phyloP scores from a whole-genome alignment of 2,329 filamentous ascomycete species.

The Cytospora mali region DNA sequence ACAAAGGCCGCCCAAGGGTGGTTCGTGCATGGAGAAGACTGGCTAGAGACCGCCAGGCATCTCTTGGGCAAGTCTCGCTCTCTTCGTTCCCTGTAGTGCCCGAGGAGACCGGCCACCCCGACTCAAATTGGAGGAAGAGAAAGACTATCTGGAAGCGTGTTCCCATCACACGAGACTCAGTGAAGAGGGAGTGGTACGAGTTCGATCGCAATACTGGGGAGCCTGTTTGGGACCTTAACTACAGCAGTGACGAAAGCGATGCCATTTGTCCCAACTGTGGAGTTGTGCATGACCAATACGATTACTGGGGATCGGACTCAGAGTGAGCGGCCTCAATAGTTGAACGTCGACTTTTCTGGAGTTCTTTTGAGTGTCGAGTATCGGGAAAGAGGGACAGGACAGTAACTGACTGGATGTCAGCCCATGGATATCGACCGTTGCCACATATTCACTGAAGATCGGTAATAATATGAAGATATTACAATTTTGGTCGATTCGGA shows the following conservation, averaged over 20 bases:
- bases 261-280: slow-evolving; percentile 28
- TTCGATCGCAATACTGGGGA: slow-evolving; percentile 41
- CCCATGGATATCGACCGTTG: neutral
- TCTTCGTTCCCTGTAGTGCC: slow-evolving; percentile 43
- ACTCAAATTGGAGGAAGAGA: slow-evolving; percentile 44
- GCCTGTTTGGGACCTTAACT: slow-evolving; percentile 21
- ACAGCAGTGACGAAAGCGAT: slow-evolving; percentile 28
- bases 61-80: slow-evolving; percentile 6
- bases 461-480: neutral
- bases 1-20: slow-evolving; percentile 46
- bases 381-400: neutral
- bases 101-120: slow-evolving; percentile 46
- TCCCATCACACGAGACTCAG: slow-evolving; percentile 44
- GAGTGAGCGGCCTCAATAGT: neutral
- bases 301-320: slow-evolving; percentile 21
- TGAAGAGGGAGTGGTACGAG: slow-evolving; percentile 50
- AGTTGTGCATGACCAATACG: slow-evolving; percentile 20
- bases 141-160: slow-evolving; percentile 56
- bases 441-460: neutral
- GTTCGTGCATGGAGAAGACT: slow-evolving; percentile 47
- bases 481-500: neutral
- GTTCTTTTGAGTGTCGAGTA: neutral
- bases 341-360: neutral
- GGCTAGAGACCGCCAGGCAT: slow-evolving; percentile 27
- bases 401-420: neutral